Evolutionary conservation across 2,329 filamentous ascomycete genomes (phyloP), one percentile per base, ranked within the genome.

Genomic region (Xylariales sp.): DNA sequence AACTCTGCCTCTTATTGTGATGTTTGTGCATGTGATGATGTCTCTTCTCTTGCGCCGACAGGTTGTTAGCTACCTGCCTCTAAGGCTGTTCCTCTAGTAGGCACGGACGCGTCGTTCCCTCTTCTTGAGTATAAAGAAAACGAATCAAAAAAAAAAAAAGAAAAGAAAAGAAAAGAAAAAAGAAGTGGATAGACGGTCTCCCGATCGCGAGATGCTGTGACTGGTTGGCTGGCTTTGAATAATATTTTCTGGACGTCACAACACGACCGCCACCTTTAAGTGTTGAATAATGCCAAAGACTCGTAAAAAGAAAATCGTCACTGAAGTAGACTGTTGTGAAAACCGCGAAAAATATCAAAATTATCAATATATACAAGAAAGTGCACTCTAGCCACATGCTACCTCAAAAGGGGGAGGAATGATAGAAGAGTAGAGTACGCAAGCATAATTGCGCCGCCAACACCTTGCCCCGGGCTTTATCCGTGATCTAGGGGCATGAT

Each of bases 341-440:
- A 30, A 60, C 46, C 61, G 50, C 54, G 14, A 66, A 59, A n/a
- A 55, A 61, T 63, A 56, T 64, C 46, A 48, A 49, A n/a, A 34
- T 14, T 62, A 69, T 57, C 30, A 65, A 65, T 70, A 70, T 70
- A 64, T 70, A 66, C 66, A 66, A 64, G 55, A 64, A 69, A 50
- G 46, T 18, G 30, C 41, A 34, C 43, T 60, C 62, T 43, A 43
- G 62, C 45, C 48, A 43, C n/a, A 45, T 56, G 50, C 50, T 39
- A 53, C 23, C 30, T 36, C n/a, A 36, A 23, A 23, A 59, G n/a
- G 34, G 28, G n/a, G 14, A 58, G 14, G 23, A 46, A 39, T 36
- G 41, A 55, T n/a, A 65, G 46, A 62, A 30, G 34, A 34, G n/a
- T 49, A 62, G 53, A 65, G 46, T 32, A 62, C 18, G n/a, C 10